Base-by-base conservation (phyloP, 176 grass and related monocot genomes). In the Hyparrhenia diplandra region DNA sequence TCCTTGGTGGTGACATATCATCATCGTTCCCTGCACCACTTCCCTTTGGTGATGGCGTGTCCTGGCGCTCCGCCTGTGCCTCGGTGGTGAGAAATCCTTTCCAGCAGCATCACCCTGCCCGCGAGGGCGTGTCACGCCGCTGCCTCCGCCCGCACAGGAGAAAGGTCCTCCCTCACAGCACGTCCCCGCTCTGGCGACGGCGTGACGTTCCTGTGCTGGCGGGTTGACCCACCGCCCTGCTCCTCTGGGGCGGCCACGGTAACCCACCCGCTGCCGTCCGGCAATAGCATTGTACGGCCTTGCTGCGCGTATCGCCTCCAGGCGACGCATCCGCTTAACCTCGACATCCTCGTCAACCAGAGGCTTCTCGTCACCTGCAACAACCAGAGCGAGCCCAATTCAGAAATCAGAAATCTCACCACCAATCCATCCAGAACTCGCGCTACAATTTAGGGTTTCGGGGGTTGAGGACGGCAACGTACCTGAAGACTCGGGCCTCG, bases 331-430 rank as follows among this genome's bases (percentile, higher is more conserved):
- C 52, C 92, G 88, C 73, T 92, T 95, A 9, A 98, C 95, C 79
- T 98, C 95, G n/a, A 98, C 86, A 68, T 98, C 95, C 78, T 98
- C 95, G 9, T 98, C 76, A 40, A 98, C 87, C 81, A 84, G 88
- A 24, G 95, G 92, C 63, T 46, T 79, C 24, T 92, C 95, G 2
- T 98, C 95, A 25, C 79, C 95, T 98, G 66, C 52, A 74, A 72
- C 46, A 39, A 73, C 29, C 32, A 43, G 39, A 69, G 66, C 39
- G 37, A 74, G 10, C 41, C 13, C 55, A 34, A 34, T 34, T 3
- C 35, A 31, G 6, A 8, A 54, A n/a, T 69, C 23, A 64, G 42
- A 83, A 17, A 17, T 29, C 21, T 23, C 21, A 12, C 1, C 20
- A 30, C 35, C 9, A 80, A 87, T 87, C 69, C 1, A 18, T 69